Base-by-base conservation (phyloP, 345 rosid species). In the Lepidium aucheri region DNA sequence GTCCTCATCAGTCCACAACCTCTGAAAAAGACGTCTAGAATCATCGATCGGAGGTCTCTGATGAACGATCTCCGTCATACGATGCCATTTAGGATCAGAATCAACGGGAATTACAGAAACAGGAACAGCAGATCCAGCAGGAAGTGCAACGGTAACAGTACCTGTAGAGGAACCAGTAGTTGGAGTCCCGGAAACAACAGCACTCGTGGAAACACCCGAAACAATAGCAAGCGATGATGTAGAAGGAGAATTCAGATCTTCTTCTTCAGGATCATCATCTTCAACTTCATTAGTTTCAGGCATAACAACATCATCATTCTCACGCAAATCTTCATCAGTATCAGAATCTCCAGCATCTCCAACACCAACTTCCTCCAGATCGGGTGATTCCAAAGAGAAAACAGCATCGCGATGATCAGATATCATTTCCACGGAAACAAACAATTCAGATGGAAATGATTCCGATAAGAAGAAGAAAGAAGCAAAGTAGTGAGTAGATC, bases 1-100 rank as follows among this genome's bases (percentile, higher is more conserved):
- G 82, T 94, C 99, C 54, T 90, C 99, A 39, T 94, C 99, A 0
- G 99, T 94, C 99, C 99, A 94, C 24, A 94, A 73, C 57, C 99
- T 82, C 72, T 94, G 99, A 62, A 94, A 94, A 33, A 91, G 78
- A 10, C 89, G 82, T 28, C 97, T 63, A 5, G 97, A 85, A 44
- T 89, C 95, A 47, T 90, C 97, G 51, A 81, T 57, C 46, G 78
- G 84, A 7, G 59, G 81, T 43, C 80, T 88, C 49, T 78, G 62
- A 18, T 64, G 78, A 5, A 45, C 69, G 20, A 75, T 63, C 47
- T 61, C 56, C 6, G 77, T 59, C 60, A 52, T 58, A 39, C 74
- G 70, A 16, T 42, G 75, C 77, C 72, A 73, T 52, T 66, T 73
- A 2, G 79, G 77, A n/a, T 77, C 77, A 14, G 81, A 56, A 6